Base-by-base conservation (phyloP, 805 yeast species). In the Lachancea sp. region DNA sequence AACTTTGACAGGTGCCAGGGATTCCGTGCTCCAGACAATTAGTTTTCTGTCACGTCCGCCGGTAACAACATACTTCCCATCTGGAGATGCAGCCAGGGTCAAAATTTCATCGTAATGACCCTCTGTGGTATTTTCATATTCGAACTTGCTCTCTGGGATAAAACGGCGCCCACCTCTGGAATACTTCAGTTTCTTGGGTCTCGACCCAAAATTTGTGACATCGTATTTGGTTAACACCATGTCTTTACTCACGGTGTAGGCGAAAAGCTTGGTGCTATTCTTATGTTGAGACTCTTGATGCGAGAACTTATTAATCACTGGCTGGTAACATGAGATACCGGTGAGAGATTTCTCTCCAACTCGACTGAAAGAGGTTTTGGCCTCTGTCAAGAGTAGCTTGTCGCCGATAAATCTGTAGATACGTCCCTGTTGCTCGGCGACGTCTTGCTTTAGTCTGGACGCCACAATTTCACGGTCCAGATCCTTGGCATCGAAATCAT, bases 1-100 rank as follows among this genome's bases (percentile, higher is more conserved):
- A 13, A 83, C 90, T 56, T 85, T 82, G 42, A 87, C 67, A 42
- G 90, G 82, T 17, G 88, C 70, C 50, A 93, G 68, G 48, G 78
- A 80, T 59, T 88, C 95, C 17, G 84, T 72, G 49, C 90, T 83
- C 95, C 96, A 91, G 29, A 93, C 79, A 31, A 87, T 77, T 44
- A 93, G 73, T 51, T 89, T 74, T 49, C 80, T 79, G 65, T 90
- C 97, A 43, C 72, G 72, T 39, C 96, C 95, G 45, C 98, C 99
- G 2, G 96, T 90, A 8, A 85, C 95, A 10, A 93, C 85, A 59
- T 72, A 87, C 54, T 75, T 82, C 16, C 97, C 96, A 65, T 89
- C 93, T 6, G 91, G 84, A 41, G 88, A 81, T 3, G 84, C 89
- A 0, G 95, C 95, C 20, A 88, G 80, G 42, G 91, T 71, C 46